Conservation (phyloP, 2,329 filamentous ascomycete genomes). For the Colletotrichum sp. region DNA sequence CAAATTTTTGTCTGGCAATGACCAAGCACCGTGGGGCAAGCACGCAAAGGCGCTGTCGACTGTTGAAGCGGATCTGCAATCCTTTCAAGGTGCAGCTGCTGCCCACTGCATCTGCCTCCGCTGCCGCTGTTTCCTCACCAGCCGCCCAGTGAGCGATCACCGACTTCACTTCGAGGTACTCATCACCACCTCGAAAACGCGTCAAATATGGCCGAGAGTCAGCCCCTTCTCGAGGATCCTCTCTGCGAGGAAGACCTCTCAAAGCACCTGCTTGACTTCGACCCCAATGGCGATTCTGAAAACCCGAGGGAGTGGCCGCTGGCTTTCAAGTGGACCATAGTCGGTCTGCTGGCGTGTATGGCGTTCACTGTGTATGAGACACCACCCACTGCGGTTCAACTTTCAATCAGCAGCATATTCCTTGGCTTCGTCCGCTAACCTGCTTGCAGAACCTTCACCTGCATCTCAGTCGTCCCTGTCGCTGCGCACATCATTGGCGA, state of each 20-base stretch:
- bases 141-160: neutral
- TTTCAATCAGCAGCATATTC: neutral
- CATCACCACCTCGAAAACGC: neutral
- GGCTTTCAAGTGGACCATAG: constrained; percentile 57
- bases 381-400: neutral
- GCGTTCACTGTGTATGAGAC: constrained; percentile 58
- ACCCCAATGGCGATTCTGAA: constrained; percentile 22
- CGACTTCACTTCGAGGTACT: neutral
- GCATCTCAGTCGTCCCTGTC: constrained; percentile 59
- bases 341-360: constrained; percentile 57
- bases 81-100: neutral
- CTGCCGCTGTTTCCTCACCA: neutral
- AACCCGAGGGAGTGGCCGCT: constrained; percentile 60
- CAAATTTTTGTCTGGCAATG: neutral
- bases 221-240: constrained; percentile 12
- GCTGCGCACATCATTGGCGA: constrained; percentile 56
- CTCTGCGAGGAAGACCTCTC: constrained; percentile 12
- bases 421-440: neutral
- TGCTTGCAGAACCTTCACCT: constrained; percentile 56
- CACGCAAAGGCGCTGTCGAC: neutral
- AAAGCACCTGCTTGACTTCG: constrained; percentile 20
- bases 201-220: constrained; percentile 1
- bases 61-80: neutral
- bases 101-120: neutral
- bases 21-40: constrained; percentile 8